Evolutionary conservation across 2,329 filamentous ascomycete species (phyloP).

Genomic region (Talaromyces sp.): DNA sequence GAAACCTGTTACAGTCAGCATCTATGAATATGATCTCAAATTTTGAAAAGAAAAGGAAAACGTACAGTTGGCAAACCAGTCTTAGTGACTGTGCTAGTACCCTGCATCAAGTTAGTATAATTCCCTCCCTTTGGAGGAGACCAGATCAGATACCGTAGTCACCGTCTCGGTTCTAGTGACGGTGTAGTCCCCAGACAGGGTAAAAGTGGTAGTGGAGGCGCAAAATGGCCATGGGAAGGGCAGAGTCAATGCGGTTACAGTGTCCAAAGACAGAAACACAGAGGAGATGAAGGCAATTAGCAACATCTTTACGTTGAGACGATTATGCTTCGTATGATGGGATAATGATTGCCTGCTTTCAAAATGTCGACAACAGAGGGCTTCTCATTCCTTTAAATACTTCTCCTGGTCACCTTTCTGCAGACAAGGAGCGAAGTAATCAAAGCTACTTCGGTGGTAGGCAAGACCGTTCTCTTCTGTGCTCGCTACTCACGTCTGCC

Average conservation of each 20-base stretch:
- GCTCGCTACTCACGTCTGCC: background rate
- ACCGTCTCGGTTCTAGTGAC: constrained; percentile 1
- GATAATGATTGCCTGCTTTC: background rate
- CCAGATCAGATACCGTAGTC: background rate
- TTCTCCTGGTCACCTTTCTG: background rate
- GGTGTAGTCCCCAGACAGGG: background rate
- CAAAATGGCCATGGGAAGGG: constrained; percentile 4
- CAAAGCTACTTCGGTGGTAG: no score
- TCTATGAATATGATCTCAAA: background rate
- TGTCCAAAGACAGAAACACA: background rate
- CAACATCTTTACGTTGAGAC: background rate
- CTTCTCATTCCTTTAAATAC: background rate
- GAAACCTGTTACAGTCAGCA: background rate
- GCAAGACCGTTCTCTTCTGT: background rate
- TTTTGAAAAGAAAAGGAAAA: background rate
- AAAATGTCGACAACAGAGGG: background rate
- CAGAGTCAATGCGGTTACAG: background rate
- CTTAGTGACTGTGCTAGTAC: background rate
- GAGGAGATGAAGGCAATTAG: background rate
- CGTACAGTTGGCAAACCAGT: background rate
- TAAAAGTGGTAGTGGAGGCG: background rate
- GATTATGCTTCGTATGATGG: background rate
- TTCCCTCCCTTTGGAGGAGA: background rate
- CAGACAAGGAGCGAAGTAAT: no score
- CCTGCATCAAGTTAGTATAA: background rate